phyloP scores from a whole-genome alignment of 176 grass and related monocot genomes.

The Zizania latifolia region DNA sequence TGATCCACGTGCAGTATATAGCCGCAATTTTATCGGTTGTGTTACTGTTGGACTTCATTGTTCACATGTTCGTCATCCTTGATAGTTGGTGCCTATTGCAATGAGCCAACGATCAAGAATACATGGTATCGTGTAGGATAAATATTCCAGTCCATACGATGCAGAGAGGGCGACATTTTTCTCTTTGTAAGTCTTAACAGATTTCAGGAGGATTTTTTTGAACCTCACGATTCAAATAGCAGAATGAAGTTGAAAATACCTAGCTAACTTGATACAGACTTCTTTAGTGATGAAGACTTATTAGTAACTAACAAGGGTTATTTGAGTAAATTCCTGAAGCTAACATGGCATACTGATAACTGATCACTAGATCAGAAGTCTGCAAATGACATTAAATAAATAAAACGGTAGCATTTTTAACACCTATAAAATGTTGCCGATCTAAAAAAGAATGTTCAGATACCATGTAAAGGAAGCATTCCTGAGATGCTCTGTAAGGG shows the following conservation, averaged over 20 bases:
- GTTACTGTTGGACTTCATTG: not conserved
- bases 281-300: not conserved
- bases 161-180: not conserved
- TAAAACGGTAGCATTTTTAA: too few species aligned
- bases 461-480: not conserved
- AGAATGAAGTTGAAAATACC: not conserved
- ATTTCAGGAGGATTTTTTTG: not conserved
- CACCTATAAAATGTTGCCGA: not conserved
- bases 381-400: not conserved
- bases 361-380: not conserved
- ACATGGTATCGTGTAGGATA: not conserved
- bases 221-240: not conserved
- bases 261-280: not conserved
- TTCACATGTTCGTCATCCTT: constrained; percentile 37
- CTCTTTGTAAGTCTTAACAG: not conserved
- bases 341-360: constrained; percentile 18
- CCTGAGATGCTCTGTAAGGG: not conserved
- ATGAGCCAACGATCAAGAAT: constrained; percentile 14
- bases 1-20: not conserved
- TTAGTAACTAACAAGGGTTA: not conserved
- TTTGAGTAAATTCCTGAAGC: not conserved
- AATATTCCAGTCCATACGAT: not conserved
- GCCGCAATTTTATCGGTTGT: too few species aligned
- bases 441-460: not conserved
- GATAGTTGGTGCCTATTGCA: not conserved